These are phyloP conservation scores for Colletotrichum kahawae DNA, from an alignment of 2,329 filamentous ascomycete genomes.

Conservation along the genomic window DNA sequence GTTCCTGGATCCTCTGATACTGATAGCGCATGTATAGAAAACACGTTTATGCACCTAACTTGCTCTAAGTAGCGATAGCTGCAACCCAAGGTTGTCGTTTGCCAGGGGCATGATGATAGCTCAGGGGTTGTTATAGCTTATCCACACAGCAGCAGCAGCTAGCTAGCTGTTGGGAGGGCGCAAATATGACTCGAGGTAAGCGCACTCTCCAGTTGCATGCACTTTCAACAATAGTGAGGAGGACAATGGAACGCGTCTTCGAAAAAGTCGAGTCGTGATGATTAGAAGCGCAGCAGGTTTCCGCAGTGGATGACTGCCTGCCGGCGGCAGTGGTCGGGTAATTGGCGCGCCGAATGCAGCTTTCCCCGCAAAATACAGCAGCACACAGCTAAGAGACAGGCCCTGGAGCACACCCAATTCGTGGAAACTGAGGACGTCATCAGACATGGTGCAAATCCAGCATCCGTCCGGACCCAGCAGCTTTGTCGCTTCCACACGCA, in stretches of 20 bases:
- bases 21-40: neutral
- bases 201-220: neutral
- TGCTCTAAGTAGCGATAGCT: neutral
- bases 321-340: slow-evolving; percentile 7
- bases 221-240: neutral
- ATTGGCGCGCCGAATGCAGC: slow-evolving; percentile 20
- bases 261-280: neutral
- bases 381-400: slow-evolving; percentile 6
- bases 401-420: neutral
- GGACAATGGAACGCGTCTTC: neutral
- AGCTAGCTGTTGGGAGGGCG: neutral
- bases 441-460: slow-evolving; percentile 20
- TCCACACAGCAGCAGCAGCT: neutral
- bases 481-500: slow-evolving; percentile 9
- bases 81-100: neutral
- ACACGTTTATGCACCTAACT: neutral
- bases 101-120: neutral
- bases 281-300: neutral
- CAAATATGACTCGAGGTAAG: neutral
- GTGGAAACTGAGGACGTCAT: slow-evolving; percentile 22
- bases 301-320: neutral
- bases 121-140: neutral
- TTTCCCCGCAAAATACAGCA: slow-evolving; percentile 22
- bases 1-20: neutral
- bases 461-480: slow-evolving; percentile 8